Evolutionary conservation across 148 eudicot genomes (phyloP), one percentile per base, ranked within the genome.

Genomic region (Rhododendron vialii): DNA sequence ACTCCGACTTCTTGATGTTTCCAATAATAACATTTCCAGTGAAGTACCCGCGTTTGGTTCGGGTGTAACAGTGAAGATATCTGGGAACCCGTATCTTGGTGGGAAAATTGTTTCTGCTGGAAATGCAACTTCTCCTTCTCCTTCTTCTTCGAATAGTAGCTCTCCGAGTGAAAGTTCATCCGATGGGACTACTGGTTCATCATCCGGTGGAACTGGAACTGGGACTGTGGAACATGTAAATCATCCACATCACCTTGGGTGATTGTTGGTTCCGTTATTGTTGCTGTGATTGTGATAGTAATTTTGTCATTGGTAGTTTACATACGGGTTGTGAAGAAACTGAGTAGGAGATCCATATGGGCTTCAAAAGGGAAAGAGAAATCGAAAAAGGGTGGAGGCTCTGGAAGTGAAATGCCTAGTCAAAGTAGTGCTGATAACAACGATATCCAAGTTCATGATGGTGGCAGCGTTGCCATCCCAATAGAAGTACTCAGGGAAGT

Each of bases 21-120:
- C 95, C 0, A 92, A 94, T 80, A 95, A 95, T 84, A 90, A 92
- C 69, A 85, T 95, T 38, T 84, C 88, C 71, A 97, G 98, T 28
- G 15, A 43, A 35, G 63, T 92, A 9, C 98, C 98, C 0, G 53
- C 1, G 26, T 94, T 95, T 77, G 18, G 84, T 26, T 8, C 87
- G 0, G 12, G 57, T 2, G 96, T 95, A 63, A 89, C 59, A 15
- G 43, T 95, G 41, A 79, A 30, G 12, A 73, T 20, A 9, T 48
- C 41, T 45, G 96, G 96, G 36, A 92, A 92, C 80, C 88, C 77
- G 55, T 76, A 84, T 18, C 69, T 90, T 26, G n/a, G 92, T 11
- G 38, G 92, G 90, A 36, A 81, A 48, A 82, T 47, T 41, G 85
- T 83, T 0, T 2, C 83, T 9, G 41, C 83, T 88, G 55, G 88